Evolutionary conservation across 2,329 filamentous ascomycete species (phyloP), one percentile per base, ranked within the genome.

Genomic region (Tricladium varicosporioides): DNA sequence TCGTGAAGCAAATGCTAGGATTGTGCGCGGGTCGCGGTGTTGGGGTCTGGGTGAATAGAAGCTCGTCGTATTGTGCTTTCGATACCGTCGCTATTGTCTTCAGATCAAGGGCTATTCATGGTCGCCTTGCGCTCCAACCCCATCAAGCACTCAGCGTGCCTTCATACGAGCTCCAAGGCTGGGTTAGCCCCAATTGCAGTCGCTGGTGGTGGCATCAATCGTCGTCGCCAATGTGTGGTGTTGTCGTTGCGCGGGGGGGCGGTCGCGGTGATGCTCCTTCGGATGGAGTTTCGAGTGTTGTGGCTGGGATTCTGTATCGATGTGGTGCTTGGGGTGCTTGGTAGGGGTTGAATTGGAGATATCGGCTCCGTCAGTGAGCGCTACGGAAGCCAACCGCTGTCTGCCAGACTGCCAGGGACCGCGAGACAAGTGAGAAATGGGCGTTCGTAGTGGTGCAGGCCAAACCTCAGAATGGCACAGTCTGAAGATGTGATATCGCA

Each of bases 21-120:
- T 19, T 18, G 22, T 27, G 47, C 53, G 40, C 47, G 31, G 44
- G 18, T 48, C 36, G 53, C 36, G 36, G n/a, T 40, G 36, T 40
- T n/a, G 36, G 11, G n/a, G 36, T n/a, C 36, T 13, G 18, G 33
- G 32, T n/a, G 10, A 16, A 50, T 47, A 14, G 13, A 43, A 11
- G 5, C 27, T 14, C n/a, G 5, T 33, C 48, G 36, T 33, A 16
- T 22, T 7, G 19, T 11, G 13, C 5, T 33, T 15, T 51, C 22
- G 43, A 47, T 49, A 42, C 14, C n/a, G 46, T 47, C 43, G 56
- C 54, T 60, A 54, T 62, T 58, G 50, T 57, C 50, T 51, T 48
- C 31, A 48, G 55, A 53, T 66, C 62, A 67, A 58, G 62, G 62
- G 56, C 57, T 57, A 51, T 48, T 57, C 65, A 67, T 68, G 58